These are phyloP conservation scores for Daldinia grandis DNA, from an alignment of 495 filamentous ascomycete genomes.

Conservation along the genomic window DNA sequence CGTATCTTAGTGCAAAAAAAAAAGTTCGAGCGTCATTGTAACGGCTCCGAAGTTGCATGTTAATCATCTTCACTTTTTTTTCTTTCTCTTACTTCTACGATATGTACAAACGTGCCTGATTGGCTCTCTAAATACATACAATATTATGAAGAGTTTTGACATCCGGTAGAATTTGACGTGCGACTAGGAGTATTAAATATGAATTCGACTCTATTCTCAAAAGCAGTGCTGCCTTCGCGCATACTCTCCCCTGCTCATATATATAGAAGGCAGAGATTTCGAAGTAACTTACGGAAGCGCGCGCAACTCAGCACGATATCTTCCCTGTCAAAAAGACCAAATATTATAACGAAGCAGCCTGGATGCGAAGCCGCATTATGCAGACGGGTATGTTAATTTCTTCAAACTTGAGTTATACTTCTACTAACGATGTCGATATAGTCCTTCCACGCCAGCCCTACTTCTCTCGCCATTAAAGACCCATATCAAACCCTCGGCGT, in stretches of 20 bases:
- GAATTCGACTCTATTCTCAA: constrained; percentile 61
- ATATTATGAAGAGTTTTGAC: constrained; percentile 25
- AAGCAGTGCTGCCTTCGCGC: constrained; percentile 60
- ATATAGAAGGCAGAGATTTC: constrained; percentile 55
- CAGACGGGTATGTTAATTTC: constrained; percentile 39
- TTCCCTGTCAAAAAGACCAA: constrained; percentile 26
- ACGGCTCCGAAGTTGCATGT: constrained; percentile 21
- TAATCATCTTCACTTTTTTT: constrained; percentile 9
- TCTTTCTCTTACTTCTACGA: constrained; percentile 10
- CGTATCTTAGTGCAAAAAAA: constrained; percentile 43
- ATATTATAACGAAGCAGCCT: constrained; percentile 1
- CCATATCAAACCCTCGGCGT: constrained; percentile 92
- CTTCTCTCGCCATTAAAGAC: constrained; percentile 69
- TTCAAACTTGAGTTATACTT: neutral
- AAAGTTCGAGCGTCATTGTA: constrained; percentile 48
- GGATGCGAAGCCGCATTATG: constrained; percentile 12
- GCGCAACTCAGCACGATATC: constrained; percentile 44
- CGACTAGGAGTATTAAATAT: constrained; percentile 48
- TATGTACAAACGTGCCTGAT: neutral
- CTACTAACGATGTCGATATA: constrained; percentile 47
- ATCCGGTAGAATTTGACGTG: neutral
- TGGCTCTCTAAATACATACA: neutral
- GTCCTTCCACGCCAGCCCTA: constrained; percentile 79
- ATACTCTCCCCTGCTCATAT: constrained; percentile 58
- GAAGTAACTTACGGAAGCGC: constrained; percentile 45